Percentiles rank a stretch among this genome's conserved stretches.
Conservation (phyloP, 129 eudicot genomes). For the Flaveria sonorensis region DNA sequence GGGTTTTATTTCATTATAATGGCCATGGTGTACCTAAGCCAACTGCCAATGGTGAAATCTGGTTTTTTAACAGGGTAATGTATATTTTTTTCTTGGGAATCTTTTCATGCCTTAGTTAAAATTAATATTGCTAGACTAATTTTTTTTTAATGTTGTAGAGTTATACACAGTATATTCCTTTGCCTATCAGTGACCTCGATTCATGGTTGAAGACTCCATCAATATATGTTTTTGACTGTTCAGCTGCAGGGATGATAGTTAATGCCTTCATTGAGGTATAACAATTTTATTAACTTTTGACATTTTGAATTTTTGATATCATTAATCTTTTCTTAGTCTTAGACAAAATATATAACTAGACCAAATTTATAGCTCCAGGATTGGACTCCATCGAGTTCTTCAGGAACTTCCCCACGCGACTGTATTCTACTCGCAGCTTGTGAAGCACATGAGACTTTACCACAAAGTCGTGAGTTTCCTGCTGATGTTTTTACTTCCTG, state of each 20-base stretch:
- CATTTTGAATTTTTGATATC: not conserved
- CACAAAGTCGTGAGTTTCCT: slow-evolving; percentile 96
- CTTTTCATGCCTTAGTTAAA: not conserved
- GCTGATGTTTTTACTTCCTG: slow-evolving; percentile 98
- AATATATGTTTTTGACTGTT: slow-evolving; percentile 95
- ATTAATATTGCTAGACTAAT: slow-evolving; percentile 12
- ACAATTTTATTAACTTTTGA: not conserved
- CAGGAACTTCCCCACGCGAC: slow-evolving; percentile 69
- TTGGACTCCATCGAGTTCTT: slow-evolving; percentile 61
- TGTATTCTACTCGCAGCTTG: slow-evolving; percentile 96
- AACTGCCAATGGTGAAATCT: slow-evolving; percentile 90
- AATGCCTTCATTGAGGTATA: slow-evolving; percentile 91
- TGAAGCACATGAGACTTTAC: slow-evolving; percentile 97
- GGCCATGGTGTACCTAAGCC: slow-evolving; percentile 99
- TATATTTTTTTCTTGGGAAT: not conserved
- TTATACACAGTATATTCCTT: slow-evolving; percentile 94
- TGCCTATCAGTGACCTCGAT: slow-evolving; percentile 84
- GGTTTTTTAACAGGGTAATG: slow-evolving; percentile 89
- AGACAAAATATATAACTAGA: slow-evolving; percentile 7
- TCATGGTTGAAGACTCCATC: slow-evolving; percentile 97
- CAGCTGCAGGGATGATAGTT: slow-evolving; percentile 94
- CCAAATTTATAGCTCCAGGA: slow-evolving; percentile 64
- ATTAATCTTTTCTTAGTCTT: not conserved
- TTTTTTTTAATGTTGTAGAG: slow-evolving; percentile 52
- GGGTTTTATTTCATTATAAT: slow-evolving; percentile 93